Evolutionary conservation across 2,329 filamentous ascomycete species (phyloP).

Genomic region (Exophiala dermatitidis): DNA sequence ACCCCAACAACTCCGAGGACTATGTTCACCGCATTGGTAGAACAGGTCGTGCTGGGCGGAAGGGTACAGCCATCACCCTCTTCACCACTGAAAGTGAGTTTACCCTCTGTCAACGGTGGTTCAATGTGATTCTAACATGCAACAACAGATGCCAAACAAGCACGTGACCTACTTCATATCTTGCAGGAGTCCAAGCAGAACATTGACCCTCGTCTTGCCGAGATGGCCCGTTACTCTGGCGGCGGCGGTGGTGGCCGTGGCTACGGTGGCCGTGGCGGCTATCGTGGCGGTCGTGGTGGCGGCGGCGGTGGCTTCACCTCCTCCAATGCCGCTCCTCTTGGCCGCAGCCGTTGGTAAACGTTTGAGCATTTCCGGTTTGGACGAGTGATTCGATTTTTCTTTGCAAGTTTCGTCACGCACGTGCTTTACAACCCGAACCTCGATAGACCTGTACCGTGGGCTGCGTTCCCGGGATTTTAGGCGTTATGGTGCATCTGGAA

Average conservation of each 20-base stretch:
- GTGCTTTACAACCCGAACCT: neutral
- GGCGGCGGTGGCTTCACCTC: constrained; percentile 49
- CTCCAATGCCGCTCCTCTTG: constrained; percentile 53
- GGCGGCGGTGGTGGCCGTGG: constrained; percentile 67
- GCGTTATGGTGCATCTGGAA: constrained; percentile 6
- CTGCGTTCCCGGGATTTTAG: constrained; percentile 3
- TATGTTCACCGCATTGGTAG: constrained; percentile 63
- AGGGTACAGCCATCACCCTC: constrained; percentile 93
- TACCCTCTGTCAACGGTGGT: neutral
- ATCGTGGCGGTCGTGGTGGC: constrained; percentile 53
- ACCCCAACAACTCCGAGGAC: constrained; percentile 82
- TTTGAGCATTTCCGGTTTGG: neutral
- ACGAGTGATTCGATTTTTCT: neutral
- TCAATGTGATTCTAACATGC: constrained; percentile 12
- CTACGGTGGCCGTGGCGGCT: constrained; percentile 57
- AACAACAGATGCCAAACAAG: constrained; percentile 72
- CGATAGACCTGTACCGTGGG: constrained; percentile 1
- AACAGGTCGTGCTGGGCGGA: constrained; percentile 69
- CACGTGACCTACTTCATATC: constrained; percentile 89
- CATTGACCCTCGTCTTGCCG: constrained; percentile 87
- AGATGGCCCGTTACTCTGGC: constrained; percentile 92
- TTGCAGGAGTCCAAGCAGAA: constrained; percentile 96
- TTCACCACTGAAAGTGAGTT: constrained; percentile 97
- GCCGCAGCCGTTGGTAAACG: constrained; percentile 49
- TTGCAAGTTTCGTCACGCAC: constrained; percentile 1